Base-by-base conservation (phyloP, 2,329 filamentous ascomycete genomes). In the Pestalotiopsis sp. region DNA sequence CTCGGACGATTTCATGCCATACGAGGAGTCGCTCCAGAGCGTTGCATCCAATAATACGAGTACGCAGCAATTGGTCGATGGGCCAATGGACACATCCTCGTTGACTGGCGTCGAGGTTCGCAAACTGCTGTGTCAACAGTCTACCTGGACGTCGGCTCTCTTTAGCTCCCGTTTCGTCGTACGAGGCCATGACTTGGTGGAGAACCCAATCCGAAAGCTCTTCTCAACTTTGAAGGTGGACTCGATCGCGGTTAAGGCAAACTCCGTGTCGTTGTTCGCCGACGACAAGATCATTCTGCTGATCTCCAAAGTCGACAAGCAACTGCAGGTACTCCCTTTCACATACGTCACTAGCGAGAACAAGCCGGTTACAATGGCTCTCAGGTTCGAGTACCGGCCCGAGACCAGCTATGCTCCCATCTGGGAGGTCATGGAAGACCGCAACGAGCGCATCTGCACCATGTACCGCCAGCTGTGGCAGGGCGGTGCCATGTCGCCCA, bases 381-480 rank as follows among this genome's bases (percentile, higher is more conserved):
- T 98, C 73, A 89, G 91, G 78, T 98, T 98, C 84, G 93, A 88
- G 7, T 98, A 98, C 82, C 93, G 94, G 77, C 95, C 95, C 1
- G 94, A 98, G 81, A 91, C 93, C 68, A 95, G 95, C 38, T 98
- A 97, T 78, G 94, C 95, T 17, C 95, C 95, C 20, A 97, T 98
- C 73, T 91, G 91, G 69, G 95, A 98, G 81, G 92, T 97, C 71
- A 98, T 98, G 94, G 87, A 93, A 45, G 91, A 88, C 66, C 93
- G 95, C 77, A 98, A 98, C 78, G 94, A 98, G 78, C 92, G 93
- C 73, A 98, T 98, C 86, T 98, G 98, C 86, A 93, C 97, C 81
- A 98, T 98, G 80, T 98, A 98, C 86, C 98, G 97, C 89, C 91
- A 91, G 74, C 91, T 96, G 73, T 98, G 95, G 95, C 59, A 61